Evolutionary conservation across 148 eudicot species (phyloP).

Genomic region (Oxyria digyna): DNA sequence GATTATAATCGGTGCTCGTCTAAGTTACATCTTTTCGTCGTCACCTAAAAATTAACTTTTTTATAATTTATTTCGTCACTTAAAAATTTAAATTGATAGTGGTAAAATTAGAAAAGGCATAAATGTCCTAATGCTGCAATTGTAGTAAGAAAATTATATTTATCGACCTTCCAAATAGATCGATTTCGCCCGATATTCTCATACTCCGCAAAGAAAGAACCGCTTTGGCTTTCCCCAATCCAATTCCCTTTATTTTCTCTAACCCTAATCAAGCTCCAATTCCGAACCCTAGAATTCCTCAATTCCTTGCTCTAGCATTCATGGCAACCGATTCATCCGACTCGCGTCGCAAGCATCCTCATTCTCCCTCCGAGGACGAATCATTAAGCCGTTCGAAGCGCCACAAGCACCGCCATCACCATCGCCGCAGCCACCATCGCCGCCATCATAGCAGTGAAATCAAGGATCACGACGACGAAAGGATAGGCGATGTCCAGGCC

Average conservation of each 20-base stretch:
- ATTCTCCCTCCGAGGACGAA: slow-evolving; percentile 33
- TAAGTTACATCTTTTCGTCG: no score
- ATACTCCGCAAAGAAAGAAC: not conserved
- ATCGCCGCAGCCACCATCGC: slow-evolving; percentile 27
- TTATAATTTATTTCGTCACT: no score
- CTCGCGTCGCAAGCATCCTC: slow-evolving; percentile 56
- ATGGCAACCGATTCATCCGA: slow-evolving; percentile 39
- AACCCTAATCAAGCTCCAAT: slow-evolving; percentile 7
- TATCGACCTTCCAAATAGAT: not conserved
- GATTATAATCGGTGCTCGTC: no score
- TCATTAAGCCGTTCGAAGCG: slow-evolving; percentile 52
- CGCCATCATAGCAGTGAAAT: slow-evolving; percentile 24
- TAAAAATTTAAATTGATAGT: no score
- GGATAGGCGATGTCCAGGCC: not conserved
- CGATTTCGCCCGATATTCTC: not conserved
- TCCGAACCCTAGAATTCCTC: slow-evolving; percentile 12
- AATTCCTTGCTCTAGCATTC: not conserved
- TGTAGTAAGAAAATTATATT: no score
- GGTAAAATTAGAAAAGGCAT: no score
- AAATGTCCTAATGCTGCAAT: no score
- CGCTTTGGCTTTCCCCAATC: not conserved
- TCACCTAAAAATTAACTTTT: no score
- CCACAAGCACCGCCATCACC: slow-evolving; percentile 68
- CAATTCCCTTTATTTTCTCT: not conserved
- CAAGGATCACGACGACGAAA: slow-evolving; percentile 18